Base-by-base conservation (phyloP, 495 filamentous ascomycete species). In the Apiosordaria backusii region DNA sequence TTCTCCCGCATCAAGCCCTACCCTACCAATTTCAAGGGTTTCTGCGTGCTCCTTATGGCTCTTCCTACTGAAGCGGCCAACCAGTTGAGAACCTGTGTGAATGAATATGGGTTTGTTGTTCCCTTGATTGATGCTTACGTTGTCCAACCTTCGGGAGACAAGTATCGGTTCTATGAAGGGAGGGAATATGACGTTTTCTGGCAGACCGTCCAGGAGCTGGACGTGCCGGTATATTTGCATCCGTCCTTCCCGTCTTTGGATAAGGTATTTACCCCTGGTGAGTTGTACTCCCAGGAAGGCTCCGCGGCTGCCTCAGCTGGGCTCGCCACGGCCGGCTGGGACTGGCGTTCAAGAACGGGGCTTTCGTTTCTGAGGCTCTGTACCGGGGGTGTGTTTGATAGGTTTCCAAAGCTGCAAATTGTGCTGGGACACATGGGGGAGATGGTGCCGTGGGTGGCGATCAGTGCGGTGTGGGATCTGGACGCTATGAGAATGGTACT, bases 341-440 rank as follows among this genome's bases (percentile, higher is more conserved):
- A 75, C 22, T 82, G 80, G 77, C 80, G 81, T 55, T 65, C 76
- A 3, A 82, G 87, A 2, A 79, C 78, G 0, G 87, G 76, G 0
- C 64, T 84, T 23, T 76, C 76, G 61, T 64, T 78, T 9, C 62
- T 78, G n/a, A 67, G 73, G 22, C 71, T 79, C 15, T 77, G 67
- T 61, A 69, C 71, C 0, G 71, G 71, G 1, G 77, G 76, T 22
- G 23, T 78, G 6, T 90, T 87, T 67, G 82, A 85, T 68, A 73
- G 77, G 3, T 82, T 77, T 61, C 83, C 87, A 0, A 78, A 78
- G 23, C 74, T 89, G 40, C 86, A 89, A 69, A 76, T 90, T 29
- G 82, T 90, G 60, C 72, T 90, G 16, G 87, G 88, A 2, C 88
- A 90, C 71, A 78, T 88, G 70, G 88, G 88, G 9, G 87, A 90